Conservation (phyloP, 2,329 filamentous ascomycete genomes). For the Neofusicoccum umdonicola region DNA sequence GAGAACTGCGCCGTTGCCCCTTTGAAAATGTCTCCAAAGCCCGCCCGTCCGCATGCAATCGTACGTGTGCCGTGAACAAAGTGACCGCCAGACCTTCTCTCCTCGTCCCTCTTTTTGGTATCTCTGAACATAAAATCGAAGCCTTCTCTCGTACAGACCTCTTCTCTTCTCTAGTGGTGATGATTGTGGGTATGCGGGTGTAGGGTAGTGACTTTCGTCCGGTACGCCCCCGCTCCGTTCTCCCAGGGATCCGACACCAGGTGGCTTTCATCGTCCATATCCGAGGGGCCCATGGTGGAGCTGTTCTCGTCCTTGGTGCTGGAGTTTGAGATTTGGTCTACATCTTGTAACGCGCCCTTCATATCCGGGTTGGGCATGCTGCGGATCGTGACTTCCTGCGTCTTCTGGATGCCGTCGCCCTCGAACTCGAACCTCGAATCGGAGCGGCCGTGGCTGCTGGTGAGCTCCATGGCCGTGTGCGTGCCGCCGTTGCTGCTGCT, state of each 20-base stretch:
- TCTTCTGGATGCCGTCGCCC: constrained; percentile 9
- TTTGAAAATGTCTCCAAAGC: neutral
- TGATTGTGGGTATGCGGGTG: neutral
- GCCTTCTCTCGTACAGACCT: neutral
- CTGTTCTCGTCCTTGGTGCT: constrained; percentile 10
- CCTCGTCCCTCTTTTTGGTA: neutral
- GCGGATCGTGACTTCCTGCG: constrained; percentile 5
- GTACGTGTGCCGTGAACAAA: neutral
- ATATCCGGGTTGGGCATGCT: constrained; percentile 6
- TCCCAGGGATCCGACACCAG: neutral
- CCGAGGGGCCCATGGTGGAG: neutral
- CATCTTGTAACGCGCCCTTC: neutral
- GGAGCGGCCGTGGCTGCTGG: neutral
- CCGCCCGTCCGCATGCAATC: neutral
- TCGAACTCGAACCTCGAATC: constrained; percentile 12
- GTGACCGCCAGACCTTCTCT: neutral
- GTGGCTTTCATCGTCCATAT: constrained; percentile 7
- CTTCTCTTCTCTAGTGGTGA: neutral
- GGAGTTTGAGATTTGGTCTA: constrained; percentile 1
- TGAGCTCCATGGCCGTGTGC: constrained; percentile 3
- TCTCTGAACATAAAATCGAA: neutral
- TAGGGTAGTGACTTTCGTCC: neutral
- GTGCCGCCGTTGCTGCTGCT: neutral
- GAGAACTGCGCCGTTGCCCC: constrained; percentile 7
- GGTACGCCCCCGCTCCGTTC: neutral